Evolutionary conservation across 148 eudicot genomes (phyloP).

Genomic region (Camellia sinensis): DNA sequence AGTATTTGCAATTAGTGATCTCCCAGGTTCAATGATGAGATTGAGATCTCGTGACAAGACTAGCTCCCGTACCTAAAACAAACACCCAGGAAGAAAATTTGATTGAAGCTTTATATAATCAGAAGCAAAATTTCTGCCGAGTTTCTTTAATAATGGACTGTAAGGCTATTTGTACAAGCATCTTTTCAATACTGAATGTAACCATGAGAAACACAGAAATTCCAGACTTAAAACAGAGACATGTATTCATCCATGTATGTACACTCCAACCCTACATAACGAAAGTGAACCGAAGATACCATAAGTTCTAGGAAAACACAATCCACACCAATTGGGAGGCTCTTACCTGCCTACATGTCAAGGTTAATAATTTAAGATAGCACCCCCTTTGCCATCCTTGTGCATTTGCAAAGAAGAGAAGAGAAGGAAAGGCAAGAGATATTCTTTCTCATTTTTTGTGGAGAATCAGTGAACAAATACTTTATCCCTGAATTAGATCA

Average conservation of each 20-base stretch:
- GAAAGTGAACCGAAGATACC: not conserved
- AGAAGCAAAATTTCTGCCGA: not conserved
- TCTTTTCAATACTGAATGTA: no score
- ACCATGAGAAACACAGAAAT: no score
- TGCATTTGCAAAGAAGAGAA: no score
- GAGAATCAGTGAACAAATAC: not conserved
- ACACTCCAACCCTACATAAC: not conserved
- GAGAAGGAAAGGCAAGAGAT: not conserved
- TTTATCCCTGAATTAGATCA: no score
- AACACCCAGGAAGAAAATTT: conserved; percentile 5
- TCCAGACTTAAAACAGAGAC: not conserved
- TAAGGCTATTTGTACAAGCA: no score
- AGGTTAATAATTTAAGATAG: not conserved
- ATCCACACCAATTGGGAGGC: not conserved
- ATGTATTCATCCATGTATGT: not conserved
- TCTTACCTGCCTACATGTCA: not conserved
- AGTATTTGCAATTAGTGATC: conserved; percentile 89
- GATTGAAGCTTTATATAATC: not conserved
- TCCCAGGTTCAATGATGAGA: conserved; percentile 94
- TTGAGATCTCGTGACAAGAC: conserved; percentile 76
- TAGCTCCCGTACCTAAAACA: conserved; percentile 73
- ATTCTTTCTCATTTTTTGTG: not conserved
- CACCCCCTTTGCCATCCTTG: no score
- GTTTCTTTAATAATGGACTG: not conserved
- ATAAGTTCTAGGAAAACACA: not conserved